Conservation (phyloP, 768 basidiomycete genomes). For the Baorangia bicolor region DNA sequence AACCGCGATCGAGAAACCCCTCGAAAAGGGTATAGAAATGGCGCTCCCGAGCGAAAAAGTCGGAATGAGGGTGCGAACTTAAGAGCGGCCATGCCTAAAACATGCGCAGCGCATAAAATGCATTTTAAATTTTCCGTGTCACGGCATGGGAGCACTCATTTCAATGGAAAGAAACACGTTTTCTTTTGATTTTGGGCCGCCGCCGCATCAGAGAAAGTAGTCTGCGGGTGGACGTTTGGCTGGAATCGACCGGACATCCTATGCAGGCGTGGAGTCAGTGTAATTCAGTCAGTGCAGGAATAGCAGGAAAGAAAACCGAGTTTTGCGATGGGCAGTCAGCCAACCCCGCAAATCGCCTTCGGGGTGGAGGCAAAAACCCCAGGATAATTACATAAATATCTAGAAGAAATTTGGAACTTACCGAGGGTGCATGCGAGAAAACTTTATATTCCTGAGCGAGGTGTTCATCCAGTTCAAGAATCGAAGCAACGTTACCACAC, state of each 20-base stretch:
- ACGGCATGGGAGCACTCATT: constrained; percentile 19
- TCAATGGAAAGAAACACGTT: constrained; percentile 17
- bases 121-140: constrained; percentile 13
- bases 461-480: constrained; percentile 91
- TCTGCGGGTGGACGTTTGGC: constrained; percentile 85
- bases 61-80: constrained; percentile 20
- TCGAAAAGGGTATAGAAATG: constrained; percentile 6
- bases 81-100: constrained; percentile 27
- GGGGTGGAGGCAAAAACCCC: constrained; percentile 10
- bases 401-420: constrained; percentile 38
- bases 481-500: constrained; percentile 95
- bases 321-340: constrained; percentile 4
- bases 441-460: constrained; percentile 95
- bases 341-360: constrained; percentile 32
- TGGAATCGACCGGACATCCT: constrained; percentile 83
- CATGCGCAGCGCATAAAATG: constrained; percentile 22
- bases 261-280: constrained; percentile 6
- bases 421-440: constrained; percentile 86
- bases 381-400: constrained; percentile 16
- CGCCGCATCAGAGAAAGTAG: constrained; percentile 65
- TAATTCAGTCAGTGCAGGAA: not conserved
- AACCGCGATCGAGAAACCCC: constrained; percentile 9
- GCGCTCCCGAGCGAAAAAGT: constrained; percentile 24
- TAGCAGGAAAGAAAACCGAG: constrained; percentile 1
- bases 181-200: not conserved